These are phyloP conservation scores for Fusarium nurragi DNA, from an alignment of 2,329 filamentous ascomycete species.

Conservation along the genomic window DNA sequence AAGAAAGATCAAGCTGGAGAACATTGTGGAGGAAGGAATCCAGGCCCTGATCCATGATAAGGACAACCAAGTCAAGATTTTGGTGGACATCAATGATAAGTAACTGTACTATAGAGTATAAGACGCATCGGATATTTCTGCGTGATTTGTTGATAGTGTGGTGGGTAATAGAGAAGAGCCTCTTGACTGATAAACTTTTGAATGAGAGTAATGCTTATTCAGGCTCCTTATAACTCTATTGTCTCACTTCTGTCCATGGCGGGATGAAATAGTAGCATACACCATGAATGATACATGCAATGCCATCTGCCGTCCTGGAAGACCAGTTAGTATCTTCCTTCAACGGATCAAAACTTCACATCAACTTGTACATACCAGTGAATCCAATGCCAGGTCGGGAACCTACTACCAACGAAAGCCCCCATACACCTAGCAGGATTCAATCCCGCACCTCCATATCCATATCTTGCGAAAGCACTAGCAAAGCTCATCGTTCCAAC, in stretches of 20 bases:
- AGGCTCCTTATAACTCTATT: neutral
- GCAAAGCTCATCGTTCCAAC: conserved; percentile 51
- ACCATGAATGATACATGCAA: conserved; percentile 30
- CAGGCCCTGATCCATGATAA: conserved; percentile 66
- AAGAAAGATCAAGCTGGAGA: conserved; percentile 62
- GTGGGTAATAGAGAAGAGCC: too few relatives aligned
- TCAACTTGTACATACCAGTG: conserved; percentile 32
- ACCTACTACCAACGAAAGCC: conserved; percentile 30
- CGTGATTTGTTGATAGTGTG: neutral
- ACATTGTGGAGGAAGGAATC: conserved; percentile 67
- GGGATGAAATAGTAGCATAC: conserved; percentile 32
- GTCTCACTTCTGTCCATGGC: conserved; percentile 20
- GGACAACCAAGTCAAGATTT: conserved; percentile 70
- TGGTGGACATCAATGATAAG: conserved; percentile 57
- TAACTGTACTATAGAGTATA: neutral
- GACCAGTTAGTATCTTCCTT: neutral
- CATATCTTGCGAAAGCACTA: conserved; percentile 43
- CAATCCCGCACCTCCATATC: conserved; percentile 37
- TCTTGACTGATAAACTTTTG: neutral
- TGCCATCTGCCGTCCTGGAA: conserved; percentile 21
- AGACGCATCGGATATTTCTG: neutral
- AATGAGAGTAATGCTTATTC: neutral
- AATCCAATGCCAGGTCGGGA: conserved; percentile 42
- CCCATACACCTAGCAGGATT: conserved; percentile 42
- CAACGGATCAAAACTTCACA: fast-evolving